Evolutionary conservation across 1,139 yeast species (phyloP).

Genomic region (Candida glucosophila): DNA sequence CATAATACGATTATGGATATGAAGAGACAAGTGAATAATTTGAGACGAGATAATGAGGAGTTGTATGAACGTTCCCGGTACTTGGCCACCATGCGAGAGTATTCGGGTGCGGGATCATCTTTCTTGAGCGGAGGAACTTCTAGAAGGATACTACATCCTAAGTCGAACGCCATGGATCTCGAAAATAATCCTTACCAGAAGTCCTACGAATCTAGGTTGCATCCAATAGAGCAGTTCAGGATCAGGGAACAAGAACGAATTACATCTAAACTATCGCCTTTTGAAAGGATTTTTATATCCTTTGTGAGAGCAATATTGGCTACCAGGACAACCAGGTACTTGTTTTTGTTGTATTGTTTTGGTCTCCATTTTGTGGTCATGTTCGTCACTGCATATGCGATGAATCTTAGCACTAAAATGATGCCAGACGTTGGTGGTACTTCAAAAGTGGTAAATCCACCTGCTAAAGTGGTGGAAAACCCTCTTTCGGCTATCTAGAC

Average conservation of each 20-base stretch:
- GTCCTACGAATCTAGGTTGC: slow-evolving; percentile 68
- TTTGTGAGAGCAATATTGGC: slow-evolving; percentile 69
- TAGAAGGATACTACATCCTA: slow-evolving; percentile 22
- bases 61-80: slow-evolving; percentile 78
- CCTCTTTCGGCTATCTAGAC: too few relatives aligned
- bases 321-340: slow-evolving; percentile 61
- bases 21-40: slow-evolving; percentile 51
- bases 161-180: slow-evolving; percentile 35
- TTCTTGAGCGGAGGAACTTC: slow-evolving; percentile 8
- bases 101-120: slow-evolving; percentile 6
- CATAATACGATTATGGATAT: slow-evolving; percentile 47
- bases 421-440: slow-evolving; percentile 42
- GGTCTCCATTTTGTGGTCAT: slow-evolving; percentile 71
- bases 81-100: slow-evolving; percentile 44
- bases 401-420: slow-evolving; percentile 38
- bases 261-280: slow-evolving; percentile 60
- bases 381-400: slow-evolving; percentile 52
- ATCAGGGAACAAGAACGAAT: slow-evolving; percentile 72
- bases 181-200: slow-evolving; percentile 51
- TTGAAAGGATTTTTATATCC: slow-evolving; percentile 71
- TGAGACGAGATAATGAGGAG: slow-evolving; percentile 69
- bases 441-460: too few relatives aligned
- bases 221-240: slow-evolving; percentile 80
- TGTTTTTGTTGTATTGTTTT: slow-evolving; percentile 66
- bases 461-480: too few relatives aligned